These are phyloP conservation scores for Scutellaria minor DNA, from an alignment of 257 asterid genomes.

Conservation along the genomic window DNA sequence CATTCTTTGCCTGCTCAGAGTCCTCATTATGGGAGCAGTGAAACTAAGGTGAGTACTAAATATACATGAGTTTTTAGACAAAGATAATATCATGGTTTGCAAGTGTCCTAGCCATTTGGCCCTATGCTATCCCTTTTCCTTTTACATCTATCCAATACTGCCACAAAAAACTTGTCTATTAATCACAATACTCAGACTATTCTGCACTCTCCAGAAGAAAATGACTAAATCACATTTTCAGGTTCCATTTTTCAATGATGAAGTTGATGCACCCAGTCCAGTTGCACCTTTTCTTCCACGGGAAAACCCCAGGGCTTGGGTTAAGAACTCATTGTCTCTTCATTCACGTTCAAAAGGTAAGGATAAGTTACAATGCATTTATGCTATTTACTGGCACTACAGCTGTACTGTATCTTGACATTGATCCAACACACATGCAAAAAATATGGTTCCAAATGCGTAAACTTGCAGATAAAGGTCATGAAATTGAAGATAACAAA, in stretches of 20 bases:
- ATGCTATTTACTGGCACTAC: neutral
- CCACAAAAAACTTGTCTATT: too few relatives aligned
- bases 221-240: constrained; percentile 15
- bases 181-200: too few relatives aligned
- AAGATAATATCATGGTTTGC: neutral
- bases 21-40: constrained; percentile 16
- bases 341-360: constrained; percentile 19
- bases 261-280: constrained; percentile 31
- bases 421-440: too few relatives aligned
- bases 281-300: constrained; percentile 35
- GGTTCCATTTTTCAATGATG: constrained; percentile 42
- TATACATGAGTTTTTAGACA: too few relatives aligned
- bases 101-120: too few relatives aligned
- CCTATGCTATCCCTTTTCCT: too few relatives aligned
- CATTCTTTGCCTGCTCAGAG: constrained; percentile 30
- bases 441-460: neutral
- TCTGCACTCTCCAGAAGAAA: neutral
- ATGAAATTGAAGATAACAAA: constrained; percentile 13
- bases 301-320: constrained; percentile 39
- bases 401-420: neutral
- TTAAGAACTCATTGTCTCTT: constrained; percentile 13
- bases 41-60: constrained; percentile 36
- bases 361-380: neutral
- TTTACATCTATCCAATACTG: too few relatives aligned
- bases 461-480: constrained; percentile 34